These are phyloP conservation scores for Leucocoprinus leucothites DNA, from an alignment of 768 basidiomycete genomes.

Conservation along the genomic window DNA sequence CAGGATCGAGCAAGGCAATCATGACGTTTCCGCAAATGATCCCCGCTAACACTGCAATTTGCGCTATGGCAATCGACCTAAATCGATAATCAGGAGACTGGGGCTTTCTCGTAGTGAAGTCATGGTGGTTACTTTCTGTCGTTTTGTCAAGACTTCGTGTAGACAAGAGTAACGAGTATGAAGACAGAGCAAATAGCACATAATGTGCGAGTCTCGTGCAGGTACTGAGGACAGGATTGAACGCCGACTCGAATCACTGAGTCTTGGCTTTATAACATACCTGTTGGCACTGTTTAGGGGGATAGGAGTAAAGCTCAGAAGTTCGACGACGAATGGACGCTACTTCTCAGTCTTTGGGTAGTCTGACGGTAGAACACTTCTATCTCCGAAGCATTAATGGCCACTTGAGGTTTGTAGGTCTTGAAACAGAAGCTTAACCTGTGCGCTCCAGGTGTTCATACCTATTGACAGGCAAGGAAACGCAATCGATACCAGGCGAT, in stretches of 20 bases:
- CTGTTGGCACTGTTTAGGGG: neutral
- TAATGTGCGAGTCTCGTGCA: neutral
- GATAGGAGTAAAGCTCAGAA: no score
- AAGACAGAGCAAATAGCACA: conserved; percentile 9
- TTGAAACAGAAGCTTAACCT: no score
- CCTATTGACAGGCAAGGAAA: no score
- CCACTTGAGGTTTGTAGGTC: no score
- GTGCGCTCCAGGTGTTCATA: no score
- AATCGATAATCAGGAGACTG: neutral
- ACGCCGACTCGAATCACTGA: neutral
- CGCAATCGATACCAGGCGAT: no score
- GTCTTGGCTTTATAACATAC: neutral
- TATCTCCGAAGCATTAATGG: no score
- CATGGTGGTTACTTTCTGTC: conserved; percentile 4
- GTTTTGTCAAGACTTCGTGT: conserved; percentile 1
- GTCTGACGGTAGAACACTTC: no score
- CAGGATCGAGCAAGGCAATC: neutral
- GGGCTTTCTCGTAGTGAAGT: neutral
- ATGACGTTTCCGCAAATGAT: neutral
- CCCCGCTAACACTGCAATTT: neutral
- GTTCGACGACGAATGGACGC: no score
- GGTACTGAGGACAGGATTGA: neutral
- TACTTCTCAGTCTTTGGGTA: no score
- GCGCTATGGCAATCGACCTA: conserved; percentile 2
- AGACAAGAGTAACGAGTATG: conserved; percentile 7